Conservation (phyloP, 257 asterid species). For the Petunia axillaris region DNA sequence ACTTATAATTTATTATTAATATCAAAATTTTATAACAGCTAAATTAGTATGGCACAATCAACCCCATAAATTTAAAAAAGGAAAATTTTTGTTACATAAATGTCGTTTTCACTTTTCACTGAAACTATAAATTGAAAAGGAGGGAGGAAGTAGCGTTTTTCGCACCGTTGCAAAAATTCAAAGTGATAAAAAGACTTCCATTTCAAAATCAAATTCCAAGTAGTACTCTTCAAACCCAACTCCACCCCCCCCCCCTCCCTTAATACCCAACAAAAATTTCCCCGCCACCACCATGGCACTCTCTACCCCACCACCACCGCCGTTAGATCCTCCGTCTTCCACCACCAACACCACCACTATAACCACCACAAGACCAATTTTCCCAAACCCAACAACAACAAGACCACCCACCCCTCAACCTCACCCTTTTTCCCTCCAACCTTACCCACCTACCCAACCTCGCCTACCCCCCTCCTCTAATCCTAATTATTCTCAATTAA, state of each 20-base stretch:
- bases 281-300: slow-evolving; percentile 58
- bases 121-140: no score
- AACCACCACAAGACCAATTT: slow-evolving; percentile 32
- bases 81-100: no score
- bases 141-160: neutral
- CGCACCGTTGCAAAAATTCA: slow-evolving; percentile 19
- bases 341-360: slow-evolving; percentile 27
- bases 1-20: no score
- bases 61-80: no score
- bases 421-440: slow-evolving; percentile 40
- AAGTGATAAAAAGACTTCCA: neutral
- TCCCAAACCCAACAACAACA: slow-evolving; percentile 26
- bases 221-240: no score
- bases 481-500: slow-evolving; percentile 61
- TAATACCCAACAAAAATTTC: slow-evolving; percentile 30
- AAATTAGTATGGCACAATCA: no score
- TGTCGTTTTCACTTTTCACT: no score
- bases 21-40: no score
- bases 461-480: slow-evolving; percentile 52
- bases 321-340: slow-evolving; percentile 34
- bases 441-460: slow-evolving; percentile 44
- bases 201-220: slow-evolving; percentile 11
- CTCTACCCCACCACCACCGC: slow-evolving; percentile 59
- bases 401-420: slow-evolving; percentile 43
- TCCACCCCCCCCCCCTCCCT: neutral